Evolutionary conservation across 1,139 yeast genomes (phyloP).

Genomic region (Yamadazyma dendronema): DNA sequence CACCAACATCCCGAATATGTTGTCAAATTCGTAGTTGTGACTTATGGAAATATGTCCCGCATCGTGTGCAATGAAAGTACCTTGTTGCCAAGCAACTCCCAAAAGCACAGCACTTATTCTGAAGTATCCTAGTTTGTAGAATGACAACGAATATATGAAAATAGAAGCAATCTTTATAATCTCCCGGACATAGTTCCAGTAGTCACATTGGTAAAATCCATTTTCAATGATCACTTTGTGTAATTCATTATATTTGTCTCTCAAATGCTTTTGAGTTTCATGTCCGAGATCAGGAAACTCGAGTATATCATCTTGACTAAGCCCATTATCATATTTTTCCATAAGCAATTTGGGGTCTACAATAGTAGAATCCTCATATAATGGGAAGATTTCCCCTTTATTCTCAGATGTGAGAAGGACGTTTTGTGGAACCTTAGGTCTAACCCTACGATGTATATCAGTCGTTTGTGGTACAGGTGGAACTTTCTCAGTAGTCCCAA

Average conservation of each 20-base stretch:
- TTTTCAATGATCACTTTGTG: constrained; percentile 55
- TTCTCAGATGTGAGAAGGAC: constrained; percentile 37
- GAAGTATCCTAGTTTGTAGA: constrained; percentile 47
- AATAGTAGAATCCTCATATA: constrained; percentile 32
- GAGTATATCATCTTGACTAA: constrained; percentile 53
- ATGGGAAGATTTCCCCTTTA: constrained; percentile 37
- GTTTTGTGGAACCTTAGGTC: constrained; percentile 53
- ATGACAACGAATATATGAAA: constrained; percentile 49
- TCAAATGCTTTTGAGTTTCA: constrained; percentile 57
- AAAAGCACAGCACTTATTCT: constrained; percentile 59
- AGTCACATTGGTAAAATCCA: constrained; percentile 71
- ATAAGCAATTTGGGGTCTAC: constrained; percentile 56
- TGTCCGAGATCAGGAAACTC: constrained; percentile 64
- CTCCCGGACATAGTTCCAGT: constrained; percentile 70
- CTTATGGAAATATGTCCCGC: constrained; percentile 85
- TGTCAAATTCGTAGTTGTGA: constrained; percentile 78
- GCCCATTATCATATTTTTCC: constrained; percentile 55
- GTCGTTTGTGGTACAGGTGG: too few relatives aligned
- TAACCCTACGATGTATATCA: too few relatives aligned
- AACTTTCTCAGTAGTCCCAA: not conserved
- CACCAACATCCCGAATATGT: constrained; percentile 65
- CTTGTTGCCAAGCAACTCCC: constrained; percentile 88
- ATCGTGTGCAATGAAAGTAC: constrained; percentile 85
- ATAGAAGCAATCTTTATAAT: constrained; percentile 57
- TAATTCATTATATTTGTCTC: constrained; percentile 57